Evolutionary conservation across 1,284 basidiomycete genomes (phyloP).

Genomic region (Apiotrichum sp.): DNA sequence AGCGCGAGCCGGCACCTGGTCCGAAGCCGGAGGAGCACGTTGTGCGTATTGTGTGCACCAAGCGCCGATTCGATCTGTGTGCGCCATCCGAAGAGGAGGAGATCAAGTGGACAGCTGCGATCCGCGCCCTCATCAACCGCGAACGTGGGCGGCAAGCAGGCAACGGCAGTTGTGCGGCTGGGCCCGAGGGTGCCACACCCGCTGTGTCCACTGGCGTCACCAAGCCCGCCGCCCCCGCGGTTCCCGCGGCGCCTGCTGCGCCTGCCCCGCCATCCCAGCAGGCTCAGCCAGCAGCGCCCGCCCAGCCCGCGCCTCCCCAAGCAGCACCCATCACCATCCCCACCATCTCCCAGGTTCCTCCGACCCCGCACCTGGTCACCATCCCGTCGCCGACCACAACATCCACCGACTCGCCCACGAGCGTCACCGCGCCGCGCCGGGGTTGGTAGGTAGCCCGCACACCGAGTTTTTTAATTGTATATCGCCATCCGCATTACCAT

Average conservation of each 20-base stretch:
- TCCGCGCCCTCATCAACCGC: conserved; percentile 70
- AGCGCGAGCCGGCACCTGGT: background rate
- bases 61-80: conserved; percentile 79
- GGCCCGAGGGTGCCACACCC: conserved; percentile 46
- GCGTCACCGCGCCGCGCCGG: background rate
- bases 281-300: background rate
- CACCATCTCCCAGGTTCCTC: conserved; percentile 33
- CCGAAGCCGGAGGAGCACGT: conserved; percentile 52
- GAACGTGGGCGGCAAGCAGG: conserved; percentile 22
- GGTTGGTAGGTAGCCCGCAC: too few species aligned
- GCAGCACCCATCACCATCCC: conserved; percentile 14
- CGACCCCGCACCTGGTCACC: conserved; percentile 21
- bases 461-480: too few species aligned
- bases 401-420: background rate
- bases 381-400: background rate
- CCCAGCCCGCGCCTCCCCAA: background rate
- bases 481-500: too few species aligned
- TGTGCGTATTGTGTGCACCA: conserved; percentile 95
- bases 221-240: too few species aligned
- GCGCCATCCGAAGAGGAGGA: conserved; percentile 97
- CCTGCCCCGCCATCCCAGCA: too few species aligned
- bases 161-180: background rate
- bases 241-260: too few species aligned
- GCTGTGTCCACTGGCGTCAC: background rate
- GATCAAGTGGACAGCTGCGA: conserved; percentile 93